Base-by-base conservation (phyloP, 305 asterid genomes). In the Lippia alba region DNA sequence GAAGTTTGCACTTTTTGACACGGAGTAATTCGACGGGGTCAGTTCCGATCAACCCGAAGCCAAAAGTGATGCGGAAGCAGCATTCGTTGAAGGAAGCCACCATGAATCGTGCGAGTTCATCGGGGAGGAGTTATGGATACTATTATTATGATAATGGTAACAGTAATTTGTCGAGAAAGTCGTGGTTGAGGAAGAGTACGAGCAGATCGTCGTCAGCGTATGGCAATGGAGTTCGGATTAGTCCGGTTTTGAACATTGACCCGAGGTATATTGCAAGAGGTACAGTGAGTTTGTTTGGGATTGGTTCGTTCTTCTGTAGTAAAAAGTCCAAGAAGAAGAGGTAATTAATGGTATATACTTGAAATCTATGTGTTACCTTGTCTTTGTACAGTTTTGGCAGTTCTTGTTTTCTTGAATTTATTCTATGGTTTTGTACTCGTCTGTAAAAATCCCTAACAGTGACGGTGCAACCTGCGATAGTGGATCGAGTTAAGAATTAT, bases 1-100 rank as follows among this genome's bases (percentile, higher is more conserved):
- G 92, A 51, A 77, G 94, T 4, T 48, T 89, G 1, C 82, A 88
- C 44, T 86, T 90, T 54, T 79, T 90, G 53, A 69, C 86, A 0
- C 70, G 96, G 55, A 91, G 96, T 80, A 87, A 87, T 11, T 91
- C 97, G n/a, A 91, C 97, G n/a, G 95, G 96, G 6, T 89, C 96
- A 16, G 90, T 87, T 6, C 93, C 90, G n/a, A n/a, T n/a, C 8
- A 87, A 65, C 56, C 85, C 82, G 17, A 90, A 85, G 12, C 80
- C 82, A 0, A 86, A 80, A 19, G 77, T 67, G 2, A 72, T 75
- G 59, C 80, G 67, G 64, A 90, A 92, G 77, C 96, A 87, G 72
- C 74, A 75, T 58, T 87, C 89, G 2, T 58, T 78, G 80, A 84
- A 83, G 20, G 96, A 87, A 24, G 63, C 76, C 14, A 69, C 89